phyloP scores from a whole-genome alignment of 2,329 filamentous ascomycete species.

The Coniochaeta hoffmannii region DNA sequence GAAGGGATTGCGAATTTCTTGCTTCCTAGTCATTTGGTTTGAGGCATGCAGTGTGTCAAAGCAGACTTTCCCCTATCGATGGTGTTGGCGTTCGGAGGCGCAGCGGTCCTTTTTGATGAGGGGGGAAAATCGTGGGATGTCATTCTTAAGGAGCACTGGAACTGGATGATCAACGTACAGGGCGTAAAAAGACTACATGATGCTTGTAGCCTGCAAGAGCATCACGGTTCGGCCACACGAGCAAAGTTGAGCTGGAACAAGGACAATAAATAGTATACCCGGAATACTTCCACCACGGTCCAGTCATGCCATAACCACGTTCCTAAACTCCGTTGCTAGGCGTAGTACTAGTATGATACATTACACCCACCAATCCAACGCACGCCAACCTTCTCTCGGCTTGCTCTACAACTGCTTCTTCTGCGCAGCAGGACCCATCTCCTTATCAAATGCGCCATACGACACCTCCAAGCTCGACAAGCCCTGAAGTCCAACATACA shows the following conservation, averaged over 20 bases:
- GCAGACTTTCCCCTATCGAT: neutral
- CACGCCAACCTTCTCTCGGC: neutral
- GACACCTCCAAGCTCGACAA: conserved; percentile 78
- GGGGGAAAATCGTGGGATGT: neutral
- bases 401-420: conserved; percentile 60
- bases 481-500: conserved; percentile 70
- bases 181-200: neutral
- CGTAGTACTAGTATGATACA: conserved; percentile 4
- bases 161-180: neutral
- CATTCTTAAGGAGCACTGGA: neutral
- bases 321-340: neutral
- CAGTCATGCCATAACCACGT: neutral
- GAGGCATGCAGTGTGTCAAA: conserved; percentile 10
- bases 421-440: conserved; percentile 81
- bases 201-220: neutral
- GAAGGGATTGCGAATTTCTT: conserved; percentile 97
- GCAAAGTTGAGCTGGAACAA: neutral
- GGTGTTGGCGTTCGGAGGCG: neutral
- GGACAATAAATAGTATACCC: neutral
- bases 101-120: neutral
- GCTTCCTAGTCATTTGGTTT: conserved; percentile 83
- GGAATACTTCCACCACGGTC: conserved; percentile 2
- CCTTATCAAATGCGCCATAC: conserved; percentile 94
- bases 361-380: neutral
- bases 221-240: neutral